Base-by-base conservation (phyloP, 352 stramenopile genomes). In the Phytopythium delawarense region DNA sequence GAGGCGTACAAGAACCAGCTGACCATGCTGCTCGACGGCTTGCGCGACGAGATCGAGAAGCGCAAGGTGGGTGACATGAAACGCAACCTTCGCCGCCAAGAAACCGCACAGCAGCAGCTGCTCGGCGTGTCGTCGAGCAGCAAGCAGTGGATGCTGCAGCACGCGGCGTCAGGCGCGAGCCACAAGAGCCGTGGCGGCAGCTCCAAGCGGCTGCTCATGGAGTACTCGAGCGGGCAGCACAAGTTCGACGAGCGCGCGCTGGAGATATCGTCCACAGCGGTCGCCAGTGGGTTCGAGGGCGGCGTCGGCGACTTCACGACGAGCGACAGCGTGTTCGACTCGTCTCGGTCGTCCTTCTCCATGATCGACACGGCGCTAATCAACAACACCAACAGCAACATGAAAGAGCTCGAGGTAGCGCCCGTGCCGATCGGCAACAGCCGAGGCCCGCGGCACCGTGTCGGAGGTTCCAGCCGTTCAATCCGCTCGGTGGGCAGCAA, bases 11-110 rank as follows among this genome's bases (percentile, higher is more conserved):
- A 87, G 63, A 73, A 74, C 13, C 81, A 94, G 57, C 59, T 91
- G 42, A 81, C 79, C 1, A 76, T 91, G 52, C 61, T 94, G 8
- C 60, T 94, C 7, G 85, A 94, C 32, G 85, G 85, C 0, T 75
- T 94, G 62, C 83, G 85, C 12, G 85, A 94, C 53, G 81, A 91
- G 60, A 91, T 92, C 58, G 85, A 94, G 56, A 94, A 92, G 67
- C 77, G 83, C 20, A 88, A 89, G 57, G 83, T 86, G 57, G 69
- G 84, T 6, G 74, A 83, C 37, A 74, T 88, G 23, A 70, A 70
- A 61, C 77, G 79, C 5, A 88, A 84, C 25, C 83, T 89, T 40
- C 67, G 72, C 34, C 69, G 72, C 23, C 66, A 71, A 0, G 72
- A 79, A 57, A 77, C 66, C 18, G 70, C 75, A 37, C 72, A 69